Conservation (phyloP, 768 basidiomycete species). For the Hemileccinum rubropunctum region DNA sequence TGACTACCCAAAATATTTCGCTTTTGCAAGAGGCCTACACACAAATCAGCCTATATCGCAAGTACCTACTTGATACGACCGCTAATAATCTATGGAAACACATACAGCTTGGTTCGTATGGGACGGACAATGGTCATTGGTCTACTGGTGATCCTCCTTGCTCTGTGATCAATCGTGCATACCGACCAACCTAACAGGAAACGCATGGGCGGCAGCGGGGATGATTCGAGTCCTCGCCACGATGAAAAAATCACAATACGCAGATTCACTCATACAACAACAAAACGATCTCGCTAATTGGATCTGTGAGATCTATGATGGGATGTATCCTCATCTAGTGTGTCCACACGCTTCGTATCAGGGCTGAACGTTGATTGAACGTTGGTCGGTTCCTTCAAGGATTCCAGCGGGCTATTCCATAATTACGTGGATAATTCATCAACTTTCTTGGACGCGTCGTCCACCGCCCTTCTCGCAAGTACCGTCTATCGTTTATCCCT, state of each 20-base stretch:
- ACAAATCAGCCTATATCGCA: slow-evolving; percentile 71
- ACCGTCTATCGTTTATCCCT: slow-evolving; percentile 74
- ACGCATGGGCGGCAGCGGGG: slow-evolving; percentile 87
- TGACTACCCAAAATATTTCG: slow-evolving; percentile 51
- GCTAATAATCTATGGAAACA: slow-evolving; percentile 73
- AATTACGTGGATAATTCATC: slow-evolving; percentile 66
- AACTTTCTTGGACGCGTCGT: slow-evolving; percentile 71
- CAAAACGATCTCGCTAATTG: slow-evolving; percentile 59
- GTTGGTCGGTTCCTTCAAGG: background rate
- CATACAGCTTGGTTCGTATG: slow-evolving; percentile 53
- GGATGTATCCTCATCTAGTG: slow-evolving; percentile 61
- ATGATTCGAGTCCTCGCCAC: slow-evolving; percentile 82
- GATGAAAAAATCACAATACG: slow-evolving; percentile 59
- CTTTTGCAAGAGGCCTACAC: slow-evolving; percentile 63
- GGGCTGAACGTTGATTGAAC: background rate
- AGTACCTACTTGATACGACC: slow-evolving; percentile 51
- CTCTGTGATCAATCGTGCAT: background rate
- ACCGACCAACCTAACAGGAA: slow-evolving; percentile 45
- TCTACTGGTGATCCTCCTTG: slow-evolving; percentile 54
- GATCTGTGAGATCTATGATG: slow-evolving; percentile 72
- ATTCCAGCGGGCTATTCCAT: slow-evolving; percentile 39
- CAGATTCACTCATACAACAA: slow-evolving; percentile 45
- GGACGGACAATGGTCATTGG: slow-evolving; percentile 72
- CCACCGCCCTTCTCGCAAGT: slow-evolving; percentile 71
- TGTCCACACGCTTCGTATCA: slow-evolving; percentile 21